Evolutionary conservation across 192 early-diverging fungal species (phyloP), one percentile per base, ranked within the genome.

Genomic region (Chytriomyces hyalinus): DNA sequence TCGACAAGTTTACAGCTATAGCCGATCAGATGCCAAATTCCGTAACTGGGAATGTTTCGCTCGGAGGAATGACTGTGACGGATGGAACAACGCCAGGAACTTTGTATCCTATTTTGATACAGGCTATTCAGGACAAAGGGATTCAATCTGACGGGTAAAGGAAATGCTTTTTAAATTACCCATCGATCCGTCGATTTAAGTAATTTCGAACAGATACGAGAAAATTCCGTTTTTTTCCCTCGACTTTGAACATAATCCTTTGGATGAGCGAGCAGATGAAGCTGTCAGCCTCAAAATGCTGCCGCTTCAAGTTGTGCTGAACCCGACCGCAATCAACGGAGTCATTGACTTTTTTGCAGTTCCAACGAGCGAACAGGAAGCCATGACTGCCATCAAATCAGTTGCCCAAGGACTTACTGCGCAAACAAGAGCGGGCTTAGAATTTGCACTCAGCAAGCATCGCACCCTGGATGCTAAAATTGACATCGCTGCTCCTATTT

Each of bases 401-500:
- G 53, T 59, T 28, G 51, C 62, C 26, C 91, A 94, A 70, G 95
- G 94, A 11, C 80, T 99, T 44, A 92, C 92, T 22, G 87, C 92
- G 15, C 95, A 97, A 80, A 98, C 98, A 6, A 80, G 92, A 51
- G 94, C 94, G 6, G 94, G 93, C 4, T 80, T 99, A 3, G 90
- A 94, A 72, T 93, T 90, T 82, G 94, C 94, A 4, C 77, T 99
- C 66, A 92, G 91, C 51, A 89, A 93, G 76, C 95, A 98, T 83
- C 96, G 93, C 64, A 95, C 95, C 2, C 76, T 96, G 2, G 95
- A 97, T 83, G 82, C 98, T 9, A 90, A 92, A 57, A 89, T 99
- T n/a, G 97, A 99, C 72, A 91, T 97, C 82, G 94, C 97, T 76
- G 98, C 98, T 5, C 98, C 98, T 2, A 93, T 98, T 59, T 91